A percentile compares a stretch with the other conserved stretches of the same genome.
Conservation (phyloP, 2,329 filamentous ascomycete species). For the Pleoardoris graminearum region DNA sequence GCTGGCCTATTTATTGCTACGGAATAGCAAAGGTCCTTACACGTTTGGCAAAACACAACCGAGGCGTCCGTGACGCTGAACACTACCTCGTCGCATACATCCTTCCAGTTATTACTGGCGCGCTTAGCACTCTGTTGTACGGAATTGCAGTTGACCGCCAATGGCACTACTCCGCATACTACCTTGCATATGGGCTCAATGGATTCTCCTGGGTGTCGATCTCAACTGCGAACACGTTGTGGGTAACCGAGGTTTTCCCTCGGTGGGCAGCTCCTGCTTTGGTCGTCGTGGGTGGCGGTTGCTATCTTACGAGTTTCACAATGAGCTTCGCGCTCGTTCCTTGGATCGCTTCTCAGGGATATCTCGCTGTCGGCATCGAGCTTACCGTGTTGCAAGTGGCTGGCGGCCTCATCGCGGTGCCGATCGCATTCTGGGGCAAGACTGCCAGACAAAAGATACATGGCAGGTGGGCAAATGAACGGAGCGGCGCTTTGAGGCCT, state of each 20-base stretch:
- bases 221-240: slow-evolving; percentile 31
- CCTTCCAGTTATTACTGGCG: slow-evolving; percentile 28
- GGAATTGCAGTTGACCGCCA: slow-evolving; percentile 25
- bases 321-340: too few relatives aligned
- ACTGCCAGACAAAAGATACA: too few relatives aligned
- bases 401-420: too few relatives aligned
- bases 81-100: slow-evolving; percentile 37
- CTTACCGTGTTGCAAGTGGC: too few relatives aligned
- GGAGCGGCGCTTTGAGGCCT: too few relatives aligned
- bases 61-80: slow-evolving; percentile 36
- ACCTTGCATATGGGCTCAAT: slow-evolving; percentile 34
- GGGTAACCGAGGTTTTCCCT: slow-evolving; percentile 40
- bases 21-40: slow-evolving; percentile 19
- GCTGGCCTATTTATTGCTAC: slow-evolving; percentile 17
- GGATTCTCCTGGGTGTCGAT: slow-evolving; percentile 32
- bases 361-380: too few relatives aligned
- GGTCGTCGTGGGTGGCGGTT: too few relatives aligned
- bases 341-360: too few relatives aligned
- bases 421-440: too few relatives aligned
- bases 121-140: slow-evolving; percentile 28
- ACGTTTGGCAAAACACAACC: slow-evolving; percentile 28
- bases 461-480: too few relatives aligned
- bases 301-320: too few relatives aligned
- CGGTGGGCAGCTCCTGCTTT: slow-evolving; percentile 17
- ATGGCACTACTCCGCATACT: slow-evolving; percentile 22